Conservation (phyloP, 1,284 basidiomycete species). For the Malassezia brasiliensis region DNA sequence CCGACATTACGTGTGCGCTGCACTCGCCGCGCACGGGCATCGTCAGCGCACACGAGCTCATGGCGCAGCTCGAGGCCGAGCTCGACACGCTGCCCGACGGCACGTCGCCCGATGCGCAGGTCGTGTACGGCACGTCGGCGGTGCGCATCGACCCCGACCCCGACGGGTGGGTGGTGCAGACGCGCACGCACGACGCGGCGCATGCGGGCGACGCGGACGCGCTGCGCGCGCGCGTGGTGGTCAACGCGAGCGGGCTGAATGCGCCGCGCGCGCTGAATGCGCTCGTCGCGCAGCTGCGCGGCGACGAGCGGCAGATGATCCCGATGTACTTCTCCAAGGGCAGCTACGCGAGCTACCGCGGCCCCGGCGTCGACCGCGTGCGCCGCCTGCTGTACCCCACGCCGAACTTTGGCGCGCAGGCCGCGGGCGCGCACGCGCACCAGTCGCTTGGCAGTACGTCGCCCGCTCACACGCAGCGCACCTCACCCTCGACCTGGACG, state of each 20-base stretch:
- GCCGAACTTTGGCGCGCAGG: slow-evolving; percentile 20
- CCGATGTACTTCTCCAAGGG: slow-evolving; percentile 42
- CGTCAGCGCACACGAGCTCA: slow-evolving; percentile 68
- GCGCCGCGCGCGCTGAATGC: slow-evolving; percentile 39
- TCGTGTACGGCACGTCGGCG: slow-evolving; percentile 72
- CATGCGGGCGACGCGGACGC: slow-evolving; percentile 54
- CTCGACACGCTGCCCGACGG: slow-evolving; percentile 53
- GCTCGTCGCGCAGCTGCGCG: slow-evolving; percentile 18
- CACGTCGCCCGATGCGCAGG: slow-evolving; percentile 57
- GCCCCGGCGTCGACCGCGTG: slow-evolving; percentile 25
- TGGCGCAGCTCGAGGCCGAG: slow-evolving; percentile 69
- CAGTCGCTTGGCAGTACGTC: slow-evolving; percentile 39
- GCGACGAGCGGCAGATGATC: slow-evolving; percentile 16
- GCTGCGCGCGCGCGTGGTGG: slow-evolving; percentile 69
- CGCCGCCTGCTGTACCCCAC: slow-evolving; percentile 41
- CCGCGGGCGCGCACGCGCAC: slow-evolving; percentile 27
- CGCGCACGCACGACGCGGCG: slow-evolving; percentile 26
- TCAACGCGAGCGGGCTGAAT: slow-evolving; percentile 80
- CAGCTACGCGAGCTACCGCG: slow-evolving; percentile 43
- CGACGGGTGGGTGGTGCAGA: slow-evolving; percentile 56
- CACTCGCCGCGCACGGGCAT: slow-evolving; percentile 83
- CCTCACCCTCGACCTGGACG: slow-evolving; percentile 63
- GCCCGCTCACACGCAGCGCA: slow-evolving; percentile 10
- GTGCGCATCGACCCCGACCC: slow-evolving; percentile 70
- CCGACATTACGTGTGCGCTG: slow-evolving; percentile 63